Evolutionary conservation across 2,329 filamentous ascomycete genomes (phyloP), one percentile per base, ranked within the genome.

Genomic region (Diaporthe velutina): DNA sequence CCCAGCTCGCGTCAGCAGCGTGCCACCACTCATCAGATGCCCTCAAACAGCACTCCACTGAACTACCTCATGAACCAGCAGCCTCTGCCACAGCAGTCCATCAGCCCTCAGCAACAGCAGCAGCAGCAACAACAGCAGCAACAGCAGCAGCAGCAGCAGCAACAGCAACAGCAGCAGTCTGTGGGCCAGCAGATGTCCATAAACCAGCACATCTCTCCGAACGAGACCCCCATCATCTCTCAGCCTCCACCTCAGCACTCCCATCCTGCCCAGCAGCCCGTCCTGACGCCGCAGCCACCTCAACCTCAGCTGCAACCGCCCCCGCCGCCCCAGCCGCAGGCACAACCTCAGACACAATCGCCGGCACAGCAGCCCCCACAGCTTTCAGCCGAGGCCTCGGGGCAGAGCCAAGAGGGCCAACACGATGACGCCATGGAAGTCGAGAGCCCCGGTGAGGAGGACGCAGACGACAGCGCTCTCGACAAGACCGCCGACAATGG

Each of bases 401-500:
- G 79, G 7, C 75, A 80, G 67, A 74, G 79, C 61, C 84, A 85
- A 73, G 86, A 88, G 54, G 78, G 80, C 7, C 84, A 87, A 74
- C 83, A 83, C 13, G 84, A 84, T 30, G 88, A 89, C 45, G 84
- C 87, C 30, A 88, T 90, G 84, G 89, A 90, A 10, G 84, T 90
- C 70, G 88, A 89, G 72, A 86, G 83, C 55, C 85, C 86, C 48
- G 83, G 83, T 19, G 89, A 89, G 17, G 85, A 80, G 8, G 88
- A 89, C 48, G 85, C 84, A 5, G 83, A 84, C 40, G 81, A 83
- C n/a, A 83, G 83, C 71, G 84, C 84, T 22, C 77, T 88, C 45
- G 87, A 88, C 35, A 90, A 88, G 79, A 80, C 89, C 57, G 80
- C 88, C 10, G 87, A 86, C 60, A 74, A 70, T 17, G 87, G 87